Evolutionary conservation across 2,329 filamentous ascomycete species (phyloP).

Genomic region (Pseudogymnoascus sp.): DNA sequence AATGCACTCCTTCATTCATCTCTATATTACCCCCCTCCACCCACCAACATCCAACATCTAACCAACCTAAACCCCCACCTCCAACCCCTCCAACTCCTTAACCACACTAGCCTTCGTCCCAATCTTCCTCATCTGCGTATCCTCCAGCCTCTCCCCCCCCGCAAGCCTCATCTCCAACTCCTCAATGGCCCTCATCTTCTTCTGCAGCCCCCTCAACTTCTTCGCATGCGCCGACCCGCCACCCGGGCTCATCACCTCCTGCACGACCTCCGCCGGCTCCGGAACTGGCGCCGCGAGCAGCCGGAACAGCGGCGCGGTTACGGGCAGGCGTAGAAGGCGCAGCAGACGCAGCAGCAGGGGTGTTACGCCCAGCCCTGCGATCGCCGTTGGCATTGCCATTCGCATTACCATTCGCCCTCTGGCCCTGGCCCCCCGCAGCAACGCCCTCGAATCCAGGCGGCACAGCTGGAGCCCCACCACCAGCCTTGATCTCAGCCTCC

Average conservation of each 20-base stretch:
- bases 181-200: conserved; percentile 97
- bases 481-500: conserved; percentile 60
- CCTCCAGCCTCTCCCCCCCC: conserved; percentile 91
- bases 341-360: conserved; percentile 10
- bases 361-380: neutral
- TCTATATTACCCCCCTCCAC: neutral
- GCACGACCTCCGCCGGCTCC: conserved; percentile 33
- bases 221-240: conserved; percentile 73
- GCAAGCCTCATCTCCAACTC: conserved; percentile 96
- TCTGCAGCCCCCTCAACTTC: conserved; percentile 87
- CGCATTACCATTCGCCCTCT: conserved; percentile 29
- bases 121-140: conserved; percentile 98
- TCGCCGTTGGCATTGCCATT: conserved; percentile 24
- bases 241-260: conserved; percentile 47
- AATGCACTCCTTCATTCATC: neutral
- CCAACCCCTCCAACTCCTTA: conserved; percentile 64
- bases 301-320: conserved; percentile 24
- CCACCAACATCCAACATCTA: neutral
- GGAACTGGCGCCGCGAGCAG: conserved; percentile 44
- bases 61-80: conserved; percentile 10
- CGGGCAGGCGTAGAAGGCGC: conserved; percentile 17
- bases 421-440: conserved; percentile 36
- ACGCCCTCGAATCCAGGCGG: conserved; percentile 41
- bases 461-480: conserved; percentile 26
- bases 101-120: conserved; percentile 77